Conservation (phyloP, 2,329 filamentous ascomycete species). For the Volutella citrinella region DNA sequence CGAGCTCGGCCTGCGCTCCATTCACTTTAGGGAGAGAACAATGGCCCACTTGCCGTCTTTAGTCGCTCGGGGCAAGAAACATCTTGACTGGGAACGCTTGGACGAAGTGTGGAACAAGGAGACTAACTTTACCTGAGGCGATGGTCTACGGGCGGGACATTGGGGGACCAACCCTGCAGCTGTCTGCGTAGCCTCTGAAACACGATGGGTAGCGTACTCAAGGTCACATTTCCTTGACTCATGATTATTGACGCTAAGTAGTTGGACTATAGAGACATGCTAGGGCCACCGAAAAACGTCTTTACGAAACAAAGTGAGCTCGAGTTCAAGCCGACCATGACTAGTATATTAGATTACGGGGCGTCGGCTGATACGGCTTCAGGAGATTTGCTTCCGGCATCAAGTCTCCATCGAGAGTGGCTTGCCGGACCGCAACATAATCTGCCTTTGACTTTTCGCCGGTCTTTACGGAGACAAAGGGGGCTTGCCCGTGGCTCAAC, state of each 20-base stretch:
- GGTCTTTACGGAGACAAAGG: slow-evolving; percentile 36
- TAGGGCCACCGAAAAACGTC: slow-evolving; percentile 38
- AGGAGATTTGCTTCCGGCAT: slow-evolving; percentile 37
- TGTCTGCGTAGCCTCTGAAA: no score
- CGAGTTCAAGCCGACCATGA: slow-evolving; percentile 39
- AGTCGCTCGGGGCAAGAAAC: no score
- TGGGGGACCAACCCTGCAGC: slow-evolving; percentile 46
- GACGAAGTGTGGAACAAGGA: slow-evolving; percentile 34
- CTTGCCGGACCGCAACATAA: slow-evolving; percentile 39
- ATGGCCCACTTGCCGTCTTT: slow-evolving; percentile 33
- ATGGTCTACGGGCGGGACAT: slow-evolving; percentile 32
- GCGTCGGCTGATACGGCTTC: slow-evolving; percentile 40
- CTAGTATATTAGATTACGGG: slow-evolving; percentile 39
- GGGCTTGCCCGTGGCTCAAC: slow-evolving; percentile 36
- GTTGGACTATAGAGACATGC: slow-evolving; percentile 39
- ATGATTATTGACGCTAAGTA: slow-evolving; percentile 42
- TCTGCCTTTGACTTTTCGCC: slow-evolving; percentile 42
- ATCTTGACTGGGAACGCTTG: slow-evolving; percentile 24
- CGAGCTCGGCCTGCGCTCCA: slow-evolving; percentile 37
- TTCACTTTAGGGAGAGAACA: slow-evolving; percentile 37
- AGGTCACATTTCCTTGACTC: no score
- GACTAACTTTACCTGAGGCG: slow-evolving; percentile 34
- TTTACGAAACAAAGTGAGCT: slow-evolving; percentile 23
- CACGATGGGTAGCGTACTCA: no score
- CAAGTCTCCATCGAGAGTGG: slow-evolving; percentile 35